Conservation (phyloP, 73 alveolate species). For the Paramecium biaurelia region DNA sequence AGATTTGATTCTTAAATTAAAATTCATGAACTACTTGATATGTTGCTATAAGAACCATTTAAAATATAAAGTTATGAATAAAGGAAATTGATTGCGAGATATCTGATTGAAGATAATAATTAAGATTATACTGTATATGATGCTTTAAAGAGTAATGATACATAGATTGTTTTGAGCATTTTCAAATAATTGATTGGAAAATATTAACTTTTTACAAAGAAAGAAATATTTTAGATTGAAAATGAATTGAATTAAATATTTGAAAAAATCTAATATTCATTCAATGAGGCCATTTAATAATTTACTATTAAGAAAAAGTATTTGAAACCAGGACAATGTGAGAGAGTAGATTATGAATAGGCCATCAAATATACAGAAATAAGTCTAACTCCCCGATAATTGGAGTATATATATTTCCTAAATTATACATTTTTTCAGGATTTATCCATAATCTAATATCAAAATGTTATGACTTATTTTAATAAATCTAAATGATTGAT, state of each 20-base stretch:
- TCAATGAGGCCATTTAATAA: not conserved
- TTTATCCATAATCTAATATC: not conserved
- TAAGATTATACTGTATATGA: slow-evolving; percentile 18
- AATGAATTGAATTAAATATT: not conserved
- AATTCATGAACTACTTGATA: not conserved
- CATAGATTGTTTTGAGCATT: not conserved
- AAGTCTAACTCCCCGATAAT: not conserved
- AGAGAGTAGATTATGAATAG: not conserved
- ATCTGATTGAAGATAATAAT: not conserved
- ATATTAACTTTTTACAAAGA: not conserved
- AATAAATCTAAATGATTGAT: slow-evolving; percentile 13
- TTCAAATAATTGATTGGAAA: not conserved
- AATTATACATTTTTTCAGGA: not conserved
- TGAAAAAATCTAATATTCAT: not conserved
- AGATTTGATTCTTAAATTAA: not conserved
- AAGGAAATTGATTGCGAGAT: not conserved
- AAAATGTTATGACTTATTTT: not conserved
- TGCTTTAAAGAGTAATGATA: not conserved
- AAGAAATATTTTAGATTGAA: not conserved
- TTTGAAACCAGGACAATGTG: slow-evolving; percentile 21
- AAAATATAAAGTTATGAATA: not conserved
- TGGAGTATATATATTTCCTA: slow-evolving; percentile 1
- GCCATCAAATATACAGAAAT: not conserved
- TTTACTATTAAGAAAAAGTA: not conserved
- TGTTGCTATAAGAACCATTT: not conserved